phyloP scores from a whole-genome alignment of 2,329 filamentous ascomycete genomes.

The Fusarium nelsonii region DNA sequence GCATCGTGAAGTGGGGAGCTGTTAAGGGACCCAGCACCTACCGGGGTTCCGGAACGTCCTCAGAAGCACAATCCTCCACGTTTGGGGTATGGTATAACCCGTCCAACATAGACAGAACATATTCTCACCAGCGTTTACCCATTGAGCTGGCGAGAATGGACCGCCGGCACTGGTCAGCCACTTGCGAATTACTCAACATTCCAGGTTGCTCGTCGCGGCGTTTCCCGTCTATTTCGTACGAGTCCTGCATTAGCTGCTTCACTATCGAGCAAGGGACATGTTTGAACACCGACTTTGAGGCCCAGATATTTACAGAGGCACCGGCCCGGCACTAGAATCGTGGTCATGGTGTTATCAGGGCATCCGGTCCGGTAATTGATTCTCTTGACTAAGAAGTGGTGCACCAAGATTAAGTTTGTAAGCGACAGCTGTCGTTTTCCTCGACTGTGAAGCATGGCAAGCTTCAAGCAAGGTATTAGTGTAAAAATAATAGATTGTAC shows the following conservation, averaged over 20 bases:
- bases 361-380: conserved; percentile 38
- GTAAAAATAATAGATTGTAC: neutral
- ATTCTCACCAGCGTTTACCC: neutral
- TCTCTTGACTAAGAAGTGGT: neutral
- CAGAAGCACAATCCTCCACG: conserved; percentile 31
- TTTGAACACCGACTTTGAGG: neutral
- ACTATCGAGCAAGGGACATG: conserved; percentile 8
- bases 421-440: neutral
- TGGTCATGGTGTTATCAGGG: neutral
- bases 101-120: conserved; percentile 11
- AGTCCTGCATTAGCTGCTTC: conserved; percentile 13
- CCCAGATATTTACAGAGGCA: neutral
- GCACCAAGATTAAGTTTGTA: neutral
- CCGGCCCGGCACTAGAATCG: conserved; percentile 36
- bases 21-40: conserved; percentile 17
- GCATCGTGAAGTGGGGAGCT: conserved; percentile 34
- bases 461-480: neutral
- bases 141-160: conserved; percentile 36
- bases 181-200: conserved; percentile 7
- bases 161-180: conserved; percentile 33
- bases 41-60: conserved; percentile 45
- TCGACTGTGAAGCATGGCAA: neutral
- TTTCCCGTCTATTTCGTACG: conserved; percentile 35
- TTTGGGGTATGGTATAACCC: conserved; percentile 14
- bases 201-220: conserved; percentile 29